Evolutionary conservation across 306 rosid species (phyloP), one percentile per base, ranked within the genome.

Genomic region (Malus orientalis): DNA sequence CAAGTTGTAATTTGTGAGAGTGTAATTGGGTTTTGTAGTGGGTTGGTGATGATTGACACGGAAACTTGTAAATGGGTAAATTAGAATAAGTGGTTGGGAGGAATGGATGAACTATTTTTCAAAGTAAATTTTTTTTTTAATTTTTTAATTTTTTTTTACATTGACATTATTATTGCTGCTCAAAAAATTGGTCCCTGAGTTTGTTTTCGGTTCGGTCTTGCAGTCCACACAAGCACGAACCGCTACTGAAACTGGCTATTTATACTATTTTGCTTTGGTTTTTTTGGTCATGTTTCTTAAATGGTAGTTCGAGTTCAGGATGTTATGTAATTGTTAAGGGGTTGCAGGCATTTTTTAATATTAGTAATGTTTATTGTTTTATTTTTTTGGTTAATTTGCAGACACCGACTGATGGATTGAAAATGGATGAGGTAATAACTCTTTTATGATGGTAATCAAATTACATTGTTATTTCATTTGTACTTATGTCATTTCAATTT

Each of bases 351-450:
- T 62, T 19, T 19, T 33, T 10, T 15, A 33, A 33, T 36, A 19
- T n/a, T 1, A 61, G 61, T 44, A 70, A 77, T 18, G 45, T 44
- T 58, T 68, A 58, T 75, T 38, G 5, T 58, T 30, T 71, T 36
- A 11, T 81, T 58, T 16, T 16, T 20, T 82, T 79, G 73, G 10
- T 59, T 86, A 69, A 67, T 54, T 77, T 84, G 88, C 93, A 92
- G 98, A 83, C 89, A 42, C 91, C 98, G 16, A 69, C 73, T 77
- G 92, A 85, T 40, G 96, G 91, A 88, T 65, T 93, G 66, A 86
- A 77, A 83, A 82, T 85, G 69, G 60, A 88, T 62, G 97, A 93
- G 97, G 97, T 92, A 76, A 81, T 80, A 66, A 66, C 58, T 84
- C 8, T 12, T 60, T 33, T 16, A 15, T 25, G n/a, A 59, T 2